A percentile compares a stretch with the other conserved stretches of the same genome.
phyloP scores from a whole-genome alignment of 202 grass and related monocot genomes.

The Eragrostis tef region DNA sequence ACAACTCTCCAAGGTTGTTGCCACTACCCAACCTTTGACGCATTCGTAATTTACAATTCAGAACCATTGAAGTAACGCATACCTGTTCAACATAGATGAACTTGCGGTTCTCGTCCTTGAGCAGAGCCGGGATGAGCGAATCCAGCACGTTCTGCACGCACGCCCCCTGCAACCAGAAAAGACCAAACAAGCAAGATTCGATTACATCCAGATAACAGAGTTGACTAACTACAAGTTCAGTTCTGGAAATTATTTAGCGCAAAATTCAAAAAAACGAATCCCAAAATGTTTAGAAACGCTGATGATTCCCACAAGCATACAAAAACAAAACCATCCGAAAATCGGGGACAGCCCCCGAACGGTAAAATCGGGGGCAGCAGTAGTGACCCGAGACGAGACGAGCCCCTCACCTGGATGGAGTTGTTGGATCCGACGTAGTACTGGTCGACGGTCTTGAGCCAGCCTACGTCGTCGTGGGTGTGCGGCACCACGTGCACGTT shows the following conservation, averaged over 20 bases:
- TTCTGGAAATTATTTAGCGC: not conserved
- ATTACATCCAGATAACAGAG: not conserved
- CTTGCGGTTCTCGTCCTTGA: constrained; percentile 78
- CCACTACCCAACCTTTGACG: not conserved
- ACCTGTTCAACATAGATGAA: constrained; percentile 89
- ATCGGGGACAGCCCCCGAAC: not conserved
- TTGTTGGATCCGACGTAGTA: constrained; percentile 92
- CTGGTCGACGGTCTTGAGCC: constrained; percentile 95
- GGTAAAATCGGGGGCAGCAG: not conserved
- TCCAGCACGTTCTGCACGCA: constrained; percentile 85
- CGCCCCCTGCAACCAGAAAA: constrained; percentile 64
- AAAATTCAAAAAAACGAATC: not conserved
- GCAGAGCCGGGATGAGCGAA: constrained; percentile 75
- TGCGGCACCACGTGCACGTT: constrained; percentile 92
- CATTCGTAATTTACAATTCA: not conserved
- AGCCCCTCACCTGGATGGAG: constrained; percentile 60
- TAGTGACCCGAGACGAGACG: not conserved
- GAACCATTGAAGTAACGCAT: not conserved
- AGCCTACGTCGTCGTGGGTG: constrained; percentile 88
- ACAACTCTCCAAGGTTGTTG: not conserved
- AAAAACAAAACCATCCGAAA: not conserved
- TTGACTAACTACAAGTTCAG: not conserved
- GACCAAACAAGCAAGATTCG: not conserved
- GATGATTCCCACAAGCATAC: not conserved
- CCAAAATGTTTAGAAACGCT: not conserved